Evolutionary conservation across 2,329 filamentous ascomycete genomes (phyloP).

Genomic region (Lachnellula subtilissima): DNA sequence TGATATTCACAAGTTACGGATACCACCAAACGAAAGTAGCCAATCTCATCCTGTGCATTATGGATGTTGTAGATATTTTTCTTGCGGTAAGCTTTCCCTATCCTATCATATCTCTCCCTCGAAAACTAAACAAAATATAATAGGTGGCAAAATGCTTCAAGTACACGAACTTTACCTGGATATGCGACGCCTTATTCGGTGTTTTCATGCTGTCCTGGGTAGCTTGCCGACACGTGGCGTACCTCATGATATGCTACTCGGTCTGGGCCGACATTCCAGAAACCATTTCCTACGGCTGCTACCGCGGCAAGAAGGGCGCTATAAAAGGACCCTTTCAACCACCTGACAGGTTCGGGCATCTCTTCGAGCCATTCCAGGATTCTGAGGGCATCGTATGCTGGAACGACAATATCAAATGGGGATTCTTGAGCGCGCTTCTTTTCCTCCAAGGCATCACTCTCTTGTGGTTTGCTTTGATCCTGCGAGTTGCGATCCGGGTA

Average conservation of each 20-base stretch:
- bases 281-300: slow-evolving; percentile 67
- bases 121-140: not conserved
- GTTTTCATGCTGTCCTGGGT: slow-evolving; percentile 86
- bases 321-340: slow-evolving; percentile 49
- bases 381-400: slow-evolving; percentile 74
- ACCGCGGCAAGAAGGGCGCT: slow-evolving; percentile 51
- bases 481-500: slow-evolving; percentile 76
- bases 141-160: slow-evolving; percentile 90
- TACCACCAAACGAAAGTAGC: slow-evolving; percentile 86
- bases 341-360: slow-evolving; percentile 52
- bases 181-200: slow-evolving; percentile 80
- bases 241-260: slow-evolving; percentile 76
- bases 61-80: slow-evolving; percentile 89
- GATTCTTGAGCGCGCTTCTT: slow-evolving; percentile 72
- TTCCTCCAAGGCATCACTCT: slow-evolving; percentile 75
- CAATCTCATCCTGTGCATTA: slow-evolving; percentile 81
- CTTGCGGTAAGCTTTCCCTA: slow-evolving; percentile 61
- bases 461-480: slow-evolving; percentile 86
- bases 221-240: slow-evolving; percentile 74
- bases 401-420: slow-evolving; percentile 67
- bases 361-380: slow-evolving; percentile 70
- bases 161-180: slow-evolving; percentile 70
- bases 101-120: not conserved
- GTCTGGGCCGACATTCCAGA: slow-evolving; percentile 62
- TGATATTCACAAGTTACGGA: slow-evolving; percentile 78